Base-by-base conservation (phyloP, 108 stramenopile genomes). In the Ochromonas danica region DNA sequence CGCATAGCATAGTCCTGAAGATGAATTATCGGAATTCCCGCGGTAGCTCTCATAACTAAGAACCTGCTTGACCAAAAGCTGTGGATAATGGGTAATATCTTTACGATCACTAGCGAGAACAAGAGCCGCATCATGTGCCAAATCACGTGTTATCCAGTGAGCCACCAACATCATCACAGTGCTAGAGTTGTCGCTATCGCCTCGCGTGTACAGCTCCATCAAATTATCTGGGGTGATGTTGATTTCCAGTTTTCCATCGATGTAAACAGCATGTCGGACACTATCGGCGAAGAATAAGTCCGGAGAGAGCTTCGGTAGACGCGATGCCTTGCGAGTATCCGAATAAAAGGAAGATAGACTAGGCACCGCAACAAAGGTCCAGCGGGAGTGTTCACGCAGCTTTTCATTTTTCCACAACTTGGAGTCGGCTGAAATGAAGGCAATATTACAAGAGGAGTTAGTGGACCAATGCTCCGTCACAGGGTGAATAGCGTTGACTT, bases 301-400 rank as follows among this genome's bases (percentile, higher is more conserved):
- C 51, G 51, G 51, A 57, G 51, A 57, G 51, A 57, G 51, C 51
- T 57, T 57, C 51, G 51, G 51, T 57, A 57, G 51, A 57, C 51
- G 51, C 51, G 51, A 57, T 57, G 51, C 51, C 51, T 57, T 57
- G 51, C 51, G 51, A 57, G 51, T 57, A 57, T 57, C 51, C 51
- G 51, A 57, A 57, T 57, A 57, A 57, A 57, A 57, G 51, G 51
- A 57, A 57, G 51, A 57, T 57, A 57, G 51, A 57, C 51, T 57
- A 57, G 51, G 51, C 51, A 57, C 51, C 51, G 51, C 51, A 57
- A 57, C 51, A 57, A 57, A 57, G 51, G 51, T 57, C 51, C 51
- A 57, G n/a, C n/a, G n/a, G n/a, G n/a, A n/a, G n/a, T n/a, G n/a
- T n/a, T n/a, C n/a, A n/a, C n/a, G n/a, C n/a, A n/a, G n/a, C n/a